Percentiles rank a stretch among this genome's conserved stretches.
Conservation (phyloP, 768 basidiomycete genomes). For the Lentinula sp. region DNA sequence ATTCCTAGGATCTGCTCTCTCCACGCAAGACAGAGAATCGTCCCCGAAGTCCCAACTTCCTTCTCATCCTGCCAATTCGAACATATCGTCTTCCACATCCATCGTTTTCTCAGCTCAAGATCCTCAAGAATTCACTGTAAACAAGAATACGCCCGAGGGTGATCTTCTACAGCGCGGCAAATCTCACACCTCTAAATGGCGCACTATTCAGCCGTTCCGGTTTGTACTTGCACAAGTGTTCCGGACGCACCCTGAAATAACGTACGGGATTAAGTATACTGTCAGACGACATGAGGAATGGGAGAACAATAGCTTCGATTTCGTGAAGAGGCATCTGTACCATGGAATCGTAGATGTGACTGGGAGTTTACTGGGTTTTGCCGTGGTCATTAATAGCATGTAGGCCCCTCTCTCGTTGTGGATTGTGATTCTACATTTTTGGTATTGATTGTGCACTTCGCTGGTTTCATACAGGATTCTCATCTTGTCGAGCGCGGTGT, state of each 20-base stretch:
- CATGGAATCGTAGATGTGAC: slow-evolving; percentile 66
- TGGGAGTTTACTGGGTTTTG: slow-evolving; percentile 70
- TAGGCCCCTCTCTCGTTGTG: slow-evolving; percentile 22
- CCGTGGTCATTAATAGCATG: slow-evolving; percentile 85
- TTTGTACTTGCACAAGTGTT: slow-evolving; percentile 17
- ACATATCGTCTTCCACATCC: neutral
- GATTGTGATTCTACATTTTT: neutral
- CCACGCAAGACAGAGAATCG: slow-evolving; percentile 71
- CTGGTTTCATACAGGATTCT: slow-evolving; percentile 42
- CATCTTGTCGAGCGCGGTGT: slow-evolving; percentile 77
- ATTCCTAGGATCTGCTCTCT: slow-evolving; percentile 83
- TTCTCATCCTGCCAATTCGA: neutral
- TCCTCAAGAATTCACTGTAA: neutral
- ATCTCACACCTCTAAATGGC: slow-evolving; percentile 2
- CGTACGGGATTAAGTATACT: slow-evolving; percentile 24
- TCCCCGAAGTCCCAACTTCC: slow-evolving; percentile 8
- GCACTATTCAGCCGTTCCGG: neutral
- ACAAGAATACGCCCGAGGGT: neutral
- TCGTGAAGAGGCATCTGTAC: slow-evolving; percentile 57
- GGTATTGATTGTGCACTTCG: slow-evolving; percentile 2
- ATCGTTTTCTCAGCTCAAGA: neutral
- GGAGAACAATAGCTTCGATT: slow-evolving; percentile 48
- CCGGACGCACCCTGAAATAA: slow-evolving; percentile 28
- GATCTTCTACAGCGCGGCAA: neutral
- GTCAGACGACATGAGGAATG: slow-evolving; percentile 43